phyloP scores from a whole-genome alignment of 768 basidiomycete genomes.

The Antrodiella citrinella region DNA sequence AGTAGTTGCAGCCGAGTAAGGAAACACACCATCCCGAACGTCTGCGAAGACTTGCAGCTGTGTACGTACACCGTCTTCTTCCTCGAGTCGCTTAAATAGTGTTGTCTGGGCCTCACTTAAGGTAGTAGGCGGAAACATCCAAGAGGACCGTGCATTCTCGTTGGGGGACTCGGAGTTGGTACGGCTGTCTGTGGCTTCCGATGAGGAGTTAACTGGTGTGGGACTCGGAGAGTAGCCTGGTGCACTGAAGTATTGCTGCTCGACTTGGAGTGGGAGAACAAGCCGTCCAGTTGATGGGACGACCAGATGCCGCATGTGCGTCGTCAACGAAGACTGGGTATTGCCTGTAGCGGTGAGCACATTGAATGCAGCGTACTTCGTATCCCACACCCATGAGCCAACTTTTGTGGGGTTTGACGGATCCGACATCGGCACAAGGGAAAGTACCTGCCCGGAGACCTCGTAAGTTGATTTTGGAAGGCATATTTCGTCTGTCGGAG shows the following conservation, averaged over 20 bases:
- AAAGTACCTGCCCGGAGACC: background rate
- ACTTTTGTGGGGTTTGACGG: background rate
- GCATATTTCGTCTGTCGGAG: background rate
- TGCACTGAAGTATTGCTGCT: background rate
- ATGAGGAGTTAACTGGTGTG: too few relatives aligned
- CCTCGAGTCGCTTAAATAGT: background rate
- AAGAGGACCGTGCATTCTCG: background rate
- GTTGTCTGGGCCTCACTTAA: background rate
- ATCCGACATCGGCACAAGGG: background rate
- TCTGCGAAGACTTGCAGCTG: background rate
- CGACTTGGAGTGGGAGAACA: background rate
- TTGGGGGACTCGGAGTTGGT: background rate
- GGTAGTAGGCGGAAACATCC: background rate
- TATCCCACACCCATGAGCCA: background rate
- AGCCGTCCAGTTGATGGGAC: background rate
- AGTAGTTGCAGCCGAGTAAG: background rate
- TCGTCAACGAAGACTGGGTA: background rate
- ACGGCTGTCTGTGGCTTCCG: background rate
- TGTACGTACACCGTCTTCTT: background rate
- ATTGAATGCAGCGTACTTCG: background rate
- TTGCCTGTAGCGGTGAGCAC: background rate
- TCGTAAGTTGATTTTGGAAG: background rate
- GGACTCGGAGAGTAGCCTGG: too few relatives aligned
- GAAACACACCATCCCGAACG: background rate
- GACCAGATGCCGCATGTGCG: background rate